phyloP scores from a whole-genome alignment of 2,329 filamentous ascomycete genomes.

The Diplodia seriata region DNA sequence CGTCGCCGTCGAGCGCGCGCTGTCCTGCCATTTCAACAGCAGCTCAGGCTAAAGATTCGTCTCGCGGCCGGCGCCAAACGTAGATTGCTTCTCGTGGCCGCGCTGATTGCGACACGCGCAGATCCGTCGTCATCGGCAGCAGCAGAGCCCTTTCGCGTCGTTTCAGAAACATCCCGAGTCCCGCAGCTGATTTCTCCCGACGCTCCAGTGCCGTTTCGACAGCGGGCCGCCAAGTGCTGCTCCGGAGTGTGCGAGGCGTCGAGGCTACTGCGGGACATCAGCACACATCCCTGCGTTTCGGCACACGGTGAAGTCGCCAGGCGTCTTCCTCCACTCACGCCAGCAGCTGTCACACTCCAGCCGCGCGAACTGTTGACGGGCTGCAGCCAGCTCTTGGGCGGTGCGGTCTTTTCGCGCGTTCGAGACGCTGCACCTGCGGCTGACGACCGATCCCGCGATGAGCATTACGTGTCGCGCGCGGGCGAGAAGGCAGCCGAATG shows the following conservation, averaged over 20 bases:
- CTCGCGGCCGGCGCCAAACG: conserved; percentile 24
- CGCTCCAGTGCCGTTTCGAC: conserved; percentile 22
- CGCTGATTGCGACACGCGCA: conserved; percentile 18
- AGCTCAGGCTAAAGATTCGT: conserved; percentile 25
- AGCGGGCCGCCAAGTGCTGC: conserved; percentile 27
- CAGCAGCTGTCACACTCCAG: conserved; percentile 25
- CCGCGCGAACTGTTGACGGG: conserved; percentile 21
- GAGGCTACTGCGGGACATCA: conserved; percentile 31
- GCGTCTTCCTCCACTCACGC: conserved; percentile 16
- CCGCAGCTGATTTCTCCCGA: conserved; percentile 30
- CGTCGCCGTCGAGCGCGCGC: conserved; percentile 6
- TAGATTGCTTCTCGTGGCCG: conserved; percentile 11
- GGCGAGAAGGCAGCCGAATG: conserved; percentile 28
- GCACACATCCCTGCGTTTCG: conserved; percentile 30
- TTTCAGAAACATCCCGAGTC: conserved; percentile 33
- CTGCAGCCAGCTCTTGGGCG: conserved; percentile 18
- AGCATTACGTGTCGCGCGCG: conserved; percentile 28
- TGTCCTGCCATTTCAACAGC: conserved; percentile 18
- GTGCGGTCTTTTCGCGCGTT: conserved; percentile 24
- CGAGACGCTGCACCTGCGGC: conserved; percentile 20
- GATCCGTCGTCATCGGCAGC: conserved; percentile 22
- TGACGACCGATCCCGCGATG: conserved; percentile 25
- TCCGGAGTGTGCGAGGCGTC: conserved; percentile 26
- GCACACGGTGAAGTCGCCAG: conserved; percentile 19
- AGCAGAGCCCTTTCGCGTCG: conserved; percentile 12